A percentile compares a stretch with the other conserved stretches of the same genome.
These are phyloP conservation scores for Pseudognaphalium luteoalbum DNA, from an alignment of 129 eudicot genomes.

Conservation along the genomic window DNA sequence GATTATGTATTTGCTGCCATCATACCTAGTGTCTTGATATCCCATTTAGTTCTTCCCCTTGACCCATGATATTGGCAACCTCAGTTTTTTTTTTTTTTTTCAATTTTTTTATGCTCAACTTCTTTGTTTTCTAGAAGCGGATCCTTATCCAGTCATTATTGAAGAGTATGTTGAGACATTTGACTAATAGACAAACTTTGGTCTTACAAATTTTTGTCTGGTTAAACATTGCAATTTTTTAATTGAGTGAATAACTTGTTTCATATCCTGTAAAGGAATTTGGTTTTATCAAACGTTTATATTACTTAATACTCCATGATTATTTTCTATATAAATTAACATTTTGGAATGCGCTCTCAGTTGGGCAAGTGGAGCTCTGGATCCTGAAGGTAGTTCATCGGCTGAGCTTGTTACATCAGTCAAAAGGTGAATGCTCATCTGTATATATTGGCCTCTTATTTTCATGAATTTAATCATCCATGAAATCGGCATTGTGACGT, in stretches of 20 bases:
- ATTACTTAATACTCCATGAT: not conserved
- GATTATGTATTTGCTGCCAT: not conserved
- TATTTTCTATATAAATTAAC: not conserved
- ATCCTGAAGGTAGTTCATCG: slow-evolving; percentile 61
- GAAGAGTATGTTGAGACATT: not conserved
- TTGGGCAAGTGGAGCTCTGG: slow-evolving; percentile 97
- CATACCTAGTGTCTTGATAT: not conserved
- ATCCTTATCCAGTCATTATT: not conserved
- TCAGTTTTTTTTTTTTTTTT: not conserved
- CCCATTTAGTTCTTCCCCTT: not conserved
- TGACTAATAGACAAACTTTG: slow-evolving; percentile 3
- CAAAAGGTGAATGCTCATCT: slow-evolving; percentile 49
- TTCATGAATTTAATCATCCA: slow-evolving; percentile 11
- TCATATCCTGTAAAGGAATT: not conserved
- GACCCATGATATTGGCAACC: not conserved
- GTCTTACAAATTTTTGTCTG: not conserved
- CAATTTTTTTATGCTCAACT: not conserved
- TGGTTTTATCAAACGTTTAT: not conserved
- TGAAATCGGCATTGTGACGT: not conserved
- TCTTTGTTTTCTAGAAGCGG: not conserved
- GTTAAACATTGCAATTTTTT: slow-evolving; percentile 9
- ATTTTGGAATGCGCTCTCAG: slow-evolving; percentile 43
- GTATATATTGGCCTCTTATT: not conserved
- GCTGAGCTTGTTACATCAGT: slow-evolving; percentile 69
- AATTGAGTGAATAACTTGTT: not conserved